Conservation (phyloP, 805 yeast genomes). For the Pichia phayaonensis region DNA sequence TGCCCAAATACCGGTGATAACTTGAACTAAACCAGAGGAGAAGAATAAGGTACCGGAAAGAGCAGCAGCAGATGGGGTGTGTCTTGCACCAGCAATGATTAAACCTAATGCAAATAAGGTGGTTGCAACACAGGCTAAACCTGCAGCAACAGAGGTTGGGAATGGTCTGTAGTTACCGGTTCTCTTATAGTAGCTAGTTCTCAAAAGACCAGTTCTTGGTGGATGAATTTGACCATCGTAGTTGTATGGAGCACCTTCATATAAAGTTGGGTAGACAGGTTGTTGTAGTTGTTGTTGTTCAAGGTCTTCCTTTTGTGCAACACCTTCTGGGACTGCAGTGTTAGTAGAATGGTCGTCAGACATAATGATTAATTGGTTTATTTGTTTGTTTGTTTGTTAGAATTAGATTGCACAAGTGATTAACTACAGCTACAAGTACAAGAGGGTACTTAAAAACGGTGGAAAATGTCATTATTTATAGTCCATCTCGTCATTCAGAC, state of each 20-base stretch:
- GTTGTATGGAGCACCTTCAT: slow-evolving; percentile 11
- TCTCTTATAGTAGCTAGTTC: slow-evolving; percentile 37
- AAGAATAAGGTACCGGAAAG: slow-evolving; percentile 38
- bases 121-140: slow-evolving; percentile 37
- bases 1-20: slow-evolving; percentile 46
- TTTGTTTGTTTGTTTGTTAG: not conserved
- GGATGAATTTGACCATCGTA: slow-evolving; percentile 27
- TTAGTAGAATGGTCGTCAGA: slow-evolving; percentile 21
- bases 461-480: not conserved
- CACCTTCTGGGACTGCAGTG: slow-evolving; percentile 19
- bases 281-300: slow-evolving; percentile 5
- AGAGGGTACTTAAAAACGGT: not conserved
- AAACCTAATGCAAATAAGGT: slow-evolving; percentile 43
- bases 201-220: slow-evolving; percentile 34
- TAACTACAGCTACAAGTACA: not conserved
- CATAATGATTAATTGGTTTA: slow-evolving; percentile 12
- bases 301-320: slow-evolving; percentile 13
- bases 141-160: slow-evolving; percentile 44
- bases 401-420: not conserved
- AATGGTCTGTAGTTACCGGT: slow-evolving; percentile 35
- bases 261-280: slow-evolving; percentile 2
- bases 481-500: too few relatives aligned
- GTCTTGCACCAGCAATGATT: slow-evolving; percentile 36
- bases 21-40: slow-evolving; percentile 41
- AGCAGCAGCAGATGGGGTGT: slow-evolving; percentile 35